phyloP scores from a whole-genome alignment of 2,329 filamentous ascomycete species.

The Thelonectria blattea region DNA sequence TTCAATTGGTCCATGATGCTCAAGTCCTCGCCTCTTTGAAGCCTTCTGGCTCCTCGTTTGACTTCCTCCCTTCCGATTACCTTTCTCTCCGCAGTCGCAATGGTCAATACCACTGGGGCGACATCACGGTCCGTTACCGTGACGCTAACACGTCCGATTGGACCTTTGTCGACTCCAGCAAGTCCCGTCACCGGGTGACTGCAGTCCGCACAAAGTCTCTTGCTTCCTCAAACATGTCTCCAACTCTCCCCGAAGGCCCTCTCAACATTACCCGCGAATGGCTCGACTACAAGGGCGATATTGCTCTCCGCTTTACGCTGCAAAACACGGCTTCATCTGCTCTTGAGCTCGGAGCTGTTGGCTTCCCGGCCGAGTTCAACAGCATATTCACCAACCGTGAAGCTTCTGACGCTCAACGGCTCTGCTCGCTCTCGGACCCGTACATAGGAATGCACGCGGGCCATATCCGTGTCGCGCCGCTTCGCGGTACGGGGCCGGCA shows the following conservation, averaged over 20 bases:
- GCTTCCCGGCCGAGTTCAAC: slow-evolving; percentile 66
- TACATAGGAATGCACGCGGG: slow-evolving; percentile 66
- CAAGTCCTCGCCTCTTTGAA: slow-evolving; percentile 57
- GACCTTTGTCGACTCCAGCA: slow-evolving; percentile 55
- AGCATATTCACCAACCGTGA: slow-evolving; percentile 63
- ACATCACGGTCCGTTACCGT: slow-evolving; percentile 63
- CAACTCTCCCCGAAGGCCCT: slow-evolving; percentile 49
- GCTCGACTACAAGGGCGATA: slow-evolving; percentile 54
- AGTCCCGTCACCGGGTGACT: slow-evolving; percentile 42
- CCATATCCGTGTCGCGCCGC: slow-evolving; percentile 59
- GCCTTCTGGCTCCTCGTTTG: slow-evolving; percentile 50
- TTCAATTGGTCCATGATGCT: slow-evolving; percentile 50
- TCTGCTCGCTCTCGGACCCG: slow-evolving; percentile 63
- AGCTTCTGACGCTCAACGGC: slow-evolving; percentile 53
- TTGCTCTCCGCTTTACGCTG: slow-evolving; percentile 59
- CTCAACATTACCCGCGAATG: slow-evolving; percentile 59
- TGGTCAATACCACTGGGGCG: slow-evolving; percentile 64
- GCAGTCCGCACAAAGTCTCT: slow-evolving; percentile 35
- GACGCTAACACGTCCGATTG: slow-evolving; percentile 46
- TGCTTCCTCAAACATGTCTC: slow-evolving; percentile 47
- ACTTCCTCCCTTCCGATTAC: slow-evolving; percentile 62
- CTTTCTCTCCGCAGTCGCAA: slow-evolving; percentile 54
- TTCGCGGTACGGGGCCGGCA: slow-evolving; percentile 58
- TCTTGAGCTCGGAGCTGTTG: slow-evolving; percentile 62
- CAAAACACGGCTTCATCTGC: slow-evolving; percentile 48